Evolutionary conservation across 2,329 filamentous ascomycete species (phyloP).

Genomic region (Penicillium sp.): DNA sequence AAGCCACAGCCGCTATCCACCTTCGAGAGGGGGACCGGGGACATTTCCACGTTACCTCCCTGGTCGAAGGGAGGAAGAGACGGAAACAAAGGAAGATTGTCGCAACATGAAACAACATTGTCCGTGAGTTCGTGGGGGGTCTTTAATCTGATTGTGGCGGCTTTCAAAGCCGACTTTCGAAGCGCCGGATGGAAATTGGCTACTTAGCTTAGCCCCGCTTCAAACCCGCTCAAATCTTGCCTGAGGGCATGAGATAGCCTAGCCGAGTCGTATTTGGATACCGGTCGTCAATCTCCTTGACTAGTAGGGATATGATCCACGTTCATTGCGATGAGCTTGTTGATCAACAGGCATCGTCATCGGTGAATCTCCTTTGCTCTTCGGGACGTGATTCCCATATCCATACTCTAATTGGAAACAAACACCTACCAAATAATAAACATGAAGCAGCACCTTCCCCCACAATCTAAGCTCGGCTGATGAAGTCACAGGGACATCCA

Average conservation of each 20-base stretch:
- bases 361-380: neutral
- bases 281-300: neutral
- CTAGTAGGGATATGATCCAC: conserved; percentile 9
- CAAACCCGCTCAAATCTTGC: neutral
- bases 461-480: too few species aligned
- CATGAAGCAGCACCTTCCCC: too few species aligned
- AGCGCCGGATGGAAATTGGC: neutral
- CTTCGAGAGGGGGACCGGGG: neutral
- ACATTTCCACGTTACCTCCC: conserved; percentile 1
- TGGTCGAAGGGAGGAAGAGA: neutral
- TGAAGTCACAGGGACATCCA: neutral
- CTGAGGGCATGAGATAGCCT: neutral
- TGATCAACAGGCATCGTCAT: neutral
- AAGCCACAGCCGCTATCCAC: conserved; percentile 24
- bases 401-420: neutral
- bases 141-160: neutral
- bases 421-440: neutral
- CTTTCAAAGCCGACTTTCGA: neutral
- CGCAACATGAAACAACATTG: neutral
- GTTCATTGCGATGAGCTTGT: neutral
- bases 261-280: neutral
- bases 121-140: neutral
- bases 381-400: neutral
- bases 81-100: neutral
- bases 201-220: neutral